phyloP scores from a whole-genome alignment of 305 asterid species.

The Ajuga reptans region DNA sequence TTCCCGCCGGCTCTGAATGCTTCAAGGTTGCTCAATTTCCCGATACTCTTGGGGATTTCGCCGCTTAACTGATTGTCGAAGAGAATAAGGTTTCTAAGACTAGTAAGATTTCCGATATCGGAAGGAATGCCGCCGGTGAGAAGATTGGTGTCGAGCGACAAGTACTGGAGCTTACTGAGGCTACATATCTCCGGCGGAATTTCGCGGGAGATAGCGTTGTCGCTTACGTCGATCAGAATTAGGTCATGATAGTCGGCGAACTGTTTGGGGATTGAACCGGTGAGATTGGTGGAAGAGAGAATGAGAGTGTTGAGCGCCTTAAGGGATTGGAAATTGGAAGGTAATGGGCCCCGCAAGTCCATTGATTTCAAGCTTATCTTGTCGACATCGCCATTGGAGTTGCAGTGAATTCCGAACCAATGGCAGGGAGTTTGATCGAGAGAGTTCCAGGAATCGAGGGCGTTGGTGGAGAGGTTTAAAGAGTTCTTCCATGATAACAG shows the following conservation, averaged over 20 bases:
- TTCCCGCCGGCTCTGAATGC: slow-evolving; percentile 82
- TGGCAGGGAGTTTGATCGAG: slow-evolving; percentile 49
- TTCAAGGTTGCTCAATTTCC: slow-evolving; percentile 50
- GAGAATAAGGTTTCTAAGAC: slow-evolving; percentile 42
- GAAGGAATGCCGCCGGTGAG: slow-evolving; percentile 60
- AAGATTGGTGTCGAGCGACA: slow-evolving; percentile 49
- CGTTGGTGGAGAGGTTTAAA: slow-evolving; percentile 34
- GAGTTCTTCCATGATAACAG: slow-evolving; percentile 67
- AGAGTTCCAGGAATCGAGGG: slow-evolving; percentile 54
- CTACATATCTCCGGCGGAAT: slow-evolving; percentile 64
- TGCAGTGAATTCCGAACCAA: slow-evolving; percentile 78
- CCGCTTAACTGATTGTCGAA: slow-evolving; percentile 80
- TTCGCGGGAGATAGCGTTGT: slow-evolving; percentile 58
- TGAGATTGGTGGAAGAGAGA: slow-evolving; percentile 68
- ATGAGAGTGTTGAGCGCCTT: slow-evolving; percentile 44
- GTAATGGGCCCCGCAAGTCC: slow-evolving; percentile 74
- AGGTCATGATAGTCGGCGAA: slow-evolving; percentile 62
- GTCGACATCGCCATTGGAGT: slow-evolving; percentile 47
- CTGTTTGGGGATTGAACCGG: slow-evolving; percentile 70
- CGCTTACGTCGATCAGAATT: slow-evolving; percentile 51
- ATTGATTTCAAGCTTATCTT: slow-evolving; percentile 45
- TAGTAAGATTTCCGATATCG: slow-evolving; percentile 53
- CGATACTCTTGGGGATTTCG: slow-evolving; percentile 60
- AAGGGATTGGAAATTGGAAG: slow-evolving; percentile 60
- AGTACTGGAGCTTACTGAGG: slow-evolving; percentile 43